A percentile compares a stretch with the other conserved stretches of the same genome.
These are phyloP conservation scores for Alternaria atra DNA, from an alignment of 2,329 filamentous ascomycete species.

Conservation along the genomic window DNA sequence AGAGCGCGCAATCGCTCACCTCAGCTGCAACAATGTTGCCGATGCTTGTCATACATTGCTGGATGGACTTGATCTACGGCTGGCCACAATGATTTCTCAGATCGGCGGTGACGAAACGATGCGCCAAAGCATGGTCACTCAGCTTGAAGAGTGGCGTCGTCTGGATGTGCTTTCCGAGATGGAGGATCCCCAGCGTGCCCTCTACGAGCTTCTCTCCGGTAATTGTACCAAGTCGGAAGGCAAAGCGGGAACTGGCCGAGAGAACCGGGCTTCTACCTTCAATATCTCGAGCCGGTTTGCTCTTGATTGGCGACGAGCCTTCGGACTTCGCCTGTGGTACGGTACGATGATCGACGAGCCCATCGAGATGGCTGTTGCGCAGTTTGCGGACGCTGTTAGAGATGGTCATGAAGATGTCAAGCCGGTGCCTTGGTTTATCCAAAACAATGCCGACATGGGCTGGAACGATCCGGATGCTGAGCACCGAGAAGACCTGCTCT, in stretches of 20 bases:
- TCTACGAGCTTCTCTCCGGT: constrained; percentile 89
- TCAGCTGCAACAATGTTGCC: constrained; percentile 79
- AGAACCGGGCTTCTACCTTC: constrained; percentile 83
- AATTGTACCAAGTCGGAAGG: constrained; percentile 87
- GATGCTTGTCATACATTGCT: constrained; percentile 85
- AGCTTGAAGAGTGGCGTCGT: constrained; percentile 84
- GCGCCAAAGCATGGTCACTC: constrained; percentile 77
- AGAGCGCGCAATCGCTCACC: constrained; percentile 82
- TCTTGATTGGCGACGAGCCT: constrained; percentile 92
- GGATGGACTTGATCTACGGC: constrained; percentile 77
- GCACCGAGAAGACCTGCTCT: constrained; percentile 78
- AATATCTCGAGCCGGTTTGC: constrained; percentile 83
- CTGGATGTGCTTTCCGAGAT: constrained; percentile 89
- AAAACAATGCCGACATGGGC: constrained; percentile 65
- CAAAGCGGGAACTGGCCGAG: constrained; percentile 73
- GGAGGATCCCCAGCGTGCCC: constrained; percentile 79
- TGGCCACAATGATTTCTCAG: constrained; percentile 85
- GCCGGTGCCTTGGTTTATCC: constrained; percentile 76
- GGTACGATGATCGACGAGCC: constrained; percentile 73
- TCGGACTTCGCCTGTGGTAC: constrained; percentile 92
- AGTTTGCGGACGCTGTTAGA: constrained; percentile 77
- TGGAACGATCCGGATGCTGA: constrained; percentile 69
- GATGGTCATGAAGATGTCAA: constrained; percentile 73
- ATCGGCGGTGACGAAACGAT: constrained; percentile 77
- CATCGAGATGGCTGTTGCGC: constrained; percentile 75